phyloP scores from a whole-genome alignment of 73 alveolate species.

The Paramecium pentaurelia region DNA sequence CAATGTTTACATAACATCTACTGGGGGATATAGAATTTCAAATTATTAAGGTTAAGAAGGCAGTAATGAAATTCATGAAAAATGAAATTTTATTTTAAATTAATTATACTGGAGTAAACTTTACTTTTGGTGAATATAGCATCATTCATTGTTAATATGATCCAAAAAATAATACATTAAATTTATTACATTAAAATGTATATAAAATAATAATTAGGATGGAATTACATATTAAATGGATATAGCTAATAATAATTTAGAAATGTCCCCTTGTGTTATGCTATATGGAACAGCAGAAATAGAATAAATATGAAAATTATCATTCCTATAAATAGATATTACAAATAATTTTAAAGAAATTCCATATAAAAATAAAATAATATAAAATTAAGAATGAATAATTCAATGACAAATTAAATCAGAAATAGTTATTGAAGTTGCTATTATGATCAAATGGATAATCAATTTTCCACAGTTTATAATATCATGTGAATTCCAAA shows the following conservation, averaged over 20 bases:
- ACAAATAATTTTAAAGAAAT: no score
- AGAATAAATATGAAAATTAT: background rate
- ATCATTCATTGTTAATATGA: background rate
- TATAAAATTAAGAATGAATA: background rate
- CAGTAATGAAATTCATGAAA: no score
- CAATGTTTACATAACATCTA: background rate
- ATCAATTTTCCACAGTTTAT: slow-evolving; percentile 55
- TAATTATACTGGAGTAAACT: no score
- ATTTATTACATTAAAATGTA: background rate
- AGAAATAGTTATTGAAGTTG: slow-evolving; percentile 23
- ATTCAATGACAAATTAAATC: background rate
- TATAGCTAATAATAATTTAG: background rate
- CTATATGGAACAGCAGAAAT: background rate
- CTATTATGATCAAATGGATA: slow-evolving; percentile 29
- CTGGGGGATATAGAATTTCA: background rate
- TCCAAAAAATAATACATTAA: background rate
- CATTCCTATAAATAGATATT: background rate
- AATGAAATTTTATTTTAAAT: no score
- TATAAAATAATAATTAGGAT: background rate
- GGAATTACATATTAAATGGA: background rate
- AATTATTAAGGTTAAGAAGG: background rate
- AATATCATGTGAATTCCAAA: slow-evolving; percentile 53
- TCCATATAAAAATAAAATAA: background rate
- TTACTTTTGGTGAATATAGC: background rate
- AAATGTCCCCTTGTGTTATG: background rate